Conservation (phyloP, 2,329 filamentous ascomycete species). For the Ambrosiella cleistominuta region DNA sequence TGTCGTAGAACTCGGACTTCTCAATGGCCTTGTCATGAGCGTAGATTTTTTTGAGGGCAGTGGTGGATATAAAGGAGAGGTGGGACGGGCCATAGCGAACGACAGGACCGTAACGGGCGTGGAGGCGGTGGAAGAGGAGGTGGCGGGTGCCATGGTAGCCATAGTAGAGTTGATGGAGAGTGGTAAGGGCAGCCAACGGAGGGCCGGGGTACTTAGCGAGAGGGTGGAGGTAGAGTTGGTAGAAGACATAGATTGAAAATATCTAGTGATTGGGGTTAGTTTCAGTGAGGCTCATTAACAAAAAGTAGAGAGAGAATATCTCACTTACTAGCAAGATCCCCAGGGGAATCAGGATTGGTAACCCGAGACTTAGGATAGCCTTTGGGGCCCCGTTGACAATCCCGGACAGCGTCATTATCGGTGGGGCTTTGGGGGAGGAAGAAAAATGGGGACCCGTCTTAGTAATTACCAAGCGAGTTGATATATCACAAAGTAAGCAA, state of each 20-base stretch:
- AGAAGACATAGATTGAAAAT: slow-evolving; percentile 26
- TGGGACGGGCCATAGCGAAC: slow-evolving; percentile 68
- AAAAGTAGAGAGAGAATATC: background rate
- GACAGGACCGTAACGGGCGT: slow-evolving; percentile 52
- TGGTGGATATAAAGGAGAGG: slow-evolving; percentile 57
- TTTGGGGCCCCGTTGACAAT: too few relatives aligned
- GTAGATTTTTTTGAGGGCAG: slow-evolving; percentile 49
- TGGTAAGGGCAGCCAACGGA: slow-evolving; percentile 43
- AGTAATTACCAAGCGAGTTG: too few relatives aligned
- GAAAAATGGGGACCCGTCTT: too few relatives aligned
- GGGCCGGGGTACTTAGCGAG: slow-evolving; percentile 49
- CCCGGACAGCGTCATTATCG: too few relatives aligned
- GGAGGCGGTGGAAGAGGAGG: slow-evolving; percentile 52
- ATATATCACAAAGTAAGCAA: too few relatives aligned
- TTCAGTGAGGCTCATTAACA: background rate
- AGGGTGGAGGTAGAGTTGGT: slow-evolving; percentile 46
- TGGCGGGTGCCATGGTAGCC: slow-evolving; percentile 60
- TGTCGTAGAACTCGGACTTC: slow-evolving; percentile 58
- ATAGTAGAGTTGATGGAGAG: slow-evolving; percentile 51
- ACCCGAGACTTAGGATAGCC: too few relatives aligned
- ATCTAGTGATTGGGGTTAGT: background rate
- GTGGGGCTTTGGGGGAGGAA: too few relatives aligned
- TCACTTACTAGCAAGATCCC: background rate
- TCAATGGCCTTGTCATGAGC: slow-evolving; percentile 41
- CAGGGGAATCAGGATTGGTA: too few relatives aligned